Conservation (phyloP, 2,329 filamentous ascomycete species). For the Colletotrichum scovillei region DNA sequence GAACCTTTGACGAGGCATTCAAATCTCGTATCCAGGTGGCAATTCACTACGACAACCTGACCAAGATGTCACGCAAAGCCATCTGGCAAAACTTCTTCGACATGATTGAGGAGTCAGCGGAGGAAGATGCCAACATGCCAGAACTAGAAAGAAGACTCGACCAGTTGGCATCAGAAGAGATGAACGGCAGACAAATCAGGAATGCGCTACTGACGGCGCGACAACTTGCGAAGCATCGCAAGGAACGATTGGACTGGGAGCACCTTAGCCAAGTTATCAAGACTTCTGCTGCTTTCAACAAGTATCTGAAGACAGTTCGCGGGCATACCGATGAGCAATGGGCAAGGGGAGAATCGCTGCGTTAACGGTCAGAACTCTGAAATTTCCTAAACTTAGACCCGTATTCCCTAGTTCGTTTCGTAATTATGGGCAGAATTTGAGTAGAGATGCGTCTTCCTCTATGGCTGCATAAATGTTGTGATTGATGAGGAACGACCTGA, state of each 20-base stretch:
- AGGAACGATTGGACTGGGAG: constrained; percentile 36
- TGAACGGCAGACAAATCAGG: constrained; percentile 57
- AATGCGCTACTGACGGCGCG: constrained; percentile 47
- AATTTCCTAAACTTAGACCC: too few species aligned
- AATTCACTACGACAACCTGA: constrained; percentile 45
- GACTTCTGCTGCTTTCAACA: constrained; percentile 37
- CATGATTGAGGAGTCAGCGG: background rate
- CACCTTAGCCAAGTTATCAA: constrained; percentile 38
- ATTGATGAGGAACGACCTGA: too few species aligned
- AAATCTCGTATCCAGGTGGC: constrained; percentile 49
- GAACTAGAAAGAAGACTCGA: constrained; percentile 25
- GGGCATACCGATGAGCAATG: constrained; percentile 38
- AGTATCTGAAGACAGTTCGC: constrained; percentile 36
- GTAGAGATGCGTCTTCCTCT: too few species aligned
- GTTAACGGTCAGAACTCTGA: too few species aligned
- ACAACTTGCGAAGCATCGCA: constrained; percentile 39
- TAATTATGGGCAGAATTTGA: too few species aligned
- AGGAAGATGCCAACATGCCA: background rate
- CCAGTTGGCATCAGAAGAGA: constrained; percentile 46
- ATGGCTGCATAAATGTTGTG: too few species aligned
- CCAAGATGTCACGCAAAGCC: constrained; percentile 34
- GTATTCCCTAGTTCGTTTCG: too few species aligned
- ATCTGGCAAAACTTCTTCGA: constrained; percentile 47
- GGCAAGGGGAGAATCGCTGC: constrained; percentile 13
- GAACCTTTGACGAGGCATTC: constrained; percentile 49